A percentile compares a stretch with the other conserved stretches of the same genome.
Conservation (phyloP, 225 moss, liverwort and hornwort species). For the Rhytidiadelphus loreus region DNA sequence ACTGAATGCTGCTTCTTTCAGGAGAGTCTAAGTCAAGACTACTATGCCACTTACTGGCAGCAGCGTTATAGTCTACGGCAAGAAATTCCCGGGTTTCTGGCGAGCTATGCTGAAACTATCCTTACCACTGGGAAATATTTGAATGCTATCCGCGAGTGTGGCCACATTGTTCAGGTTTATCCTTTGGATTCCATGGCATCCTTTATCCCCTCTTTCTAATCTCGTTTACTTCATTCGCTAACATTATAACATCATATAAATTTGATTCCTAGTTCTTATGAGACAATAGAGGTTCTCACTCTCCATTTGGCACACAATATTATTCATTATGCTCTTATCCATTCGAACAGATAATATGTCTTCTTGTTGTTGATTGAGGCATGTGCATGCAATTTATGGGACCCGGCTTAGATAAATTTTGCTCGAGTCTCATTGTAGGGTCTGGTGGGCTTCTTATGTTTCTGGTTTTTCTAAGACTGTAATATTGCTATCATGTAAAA, state of each 20-base stretch:
- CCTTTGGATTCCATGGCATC: background rate
- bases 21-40: slow-evolving; percentile 96
- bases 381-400: background rate
- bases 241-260: background rate
- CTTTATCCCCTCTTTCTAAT: background rate
- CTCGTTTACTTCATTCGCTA: background rate
- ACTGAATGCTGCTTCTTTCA: slow-evolving; percentile 12
- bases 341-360: background rate
- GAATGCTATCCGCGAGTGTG: slow-evolving; percentile 95
- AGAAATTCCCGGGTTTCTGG: slow-evolving; percentile 86
- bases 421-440: background rate
- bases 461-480: background rate
- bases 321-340: background rate
- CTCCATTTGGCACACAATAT: background rate
- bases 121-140: slow-evolving; percentile 94
- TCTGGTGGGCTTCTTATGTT: background rate
- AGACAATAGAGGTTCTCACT: background rate
- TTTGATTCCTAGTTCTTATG: background rate
- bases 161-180: slow-evolving; percentile 55
- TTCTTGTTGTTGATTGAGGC: background rate
- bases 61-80: slow-evolving; percentile 88
- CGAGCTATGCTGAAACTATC: slow-evolving; percentile 81
- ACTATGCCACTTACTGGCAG: slow-evolving; percentile 96
- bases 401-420: background rate
- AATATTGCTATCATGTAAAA: background rate